phyloP scores from a whole-genome alignment of 2,329 filamentous ascomycete genomes.

The Colletotrichum magnum region DNA sequence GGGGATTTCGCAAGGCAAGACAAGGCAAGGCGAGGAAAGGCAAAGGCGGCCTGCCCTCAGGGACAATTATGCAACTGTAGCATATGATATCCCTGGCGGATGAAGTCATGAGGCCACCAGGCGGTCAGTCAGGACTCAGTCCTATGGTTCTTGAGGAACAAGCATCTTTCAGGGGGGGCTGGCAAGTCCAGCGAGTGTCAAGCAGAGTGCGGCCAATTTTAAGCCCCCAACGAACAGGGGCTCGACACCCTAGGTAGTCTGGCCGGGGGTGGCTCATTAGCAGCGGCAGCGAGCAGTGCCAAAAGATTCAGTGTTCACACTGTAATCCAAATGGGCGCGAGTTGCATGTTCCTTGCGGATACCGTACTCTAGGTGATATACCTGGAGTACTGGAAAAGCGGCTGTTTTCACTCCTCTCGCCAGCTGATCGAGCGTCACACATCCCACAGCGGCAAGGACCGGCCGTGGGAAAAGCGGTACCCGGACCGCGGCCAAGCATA shows the following conservation, averaged over 20 bases:
- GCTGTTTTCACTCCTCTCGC: conserved; percentile 30
- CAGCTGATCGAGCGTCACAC: conserved; percentile 20
- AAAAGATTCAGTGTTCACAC: not conserved
- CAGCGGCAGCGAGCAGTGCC: conserved; percentile 6
- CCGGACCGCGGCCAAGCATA: conserved; percentile 11
- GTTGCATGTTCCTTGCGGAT: conserved; percentile 27
- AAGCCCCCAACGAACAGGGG: conserved; percentile 36
- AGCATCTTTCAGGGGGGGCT: conserved; percentile 23
- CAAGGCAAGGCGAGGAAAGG: conserved; percentile 12
- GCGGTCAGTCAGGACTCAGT: conserved; percentile 28
- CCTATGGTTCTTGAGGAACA: conserved; percentile 18
- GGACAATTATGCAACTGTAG: conserved; percentile 32
- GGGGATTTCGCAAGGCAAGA: conserved; percentile 21
- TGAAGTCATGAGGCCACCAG: conserved; percentile 38
- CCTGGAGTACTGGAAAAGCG: conserved; percentile 20
- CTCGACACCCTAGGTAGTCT: not conserved
- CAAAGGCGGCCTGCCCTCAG: conserved; percentile 1
- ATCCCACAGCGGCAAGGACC: conserved; percentile 28
- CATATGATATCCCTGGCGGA: conserved; percentile 32
- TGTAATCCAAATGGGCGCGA: conserved; percentile 21
- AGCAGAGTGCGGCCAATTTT: conserved; percentile 34
- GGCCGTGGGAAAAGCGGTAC: conserved; percentile 10
- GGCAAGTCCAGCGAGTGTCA: conserved; percentile 20
- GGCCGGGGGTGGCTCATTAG: conserved; percentile 8
- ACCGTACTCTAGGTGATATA: conserved; percentile 4